Percentiles rank a stretch among this genome's conserved stretches.
phyloP scores from a whole-genome alignment of 495 filamentous ascomycete genomes.

The Polyplosphaeria fusca region DNA sequence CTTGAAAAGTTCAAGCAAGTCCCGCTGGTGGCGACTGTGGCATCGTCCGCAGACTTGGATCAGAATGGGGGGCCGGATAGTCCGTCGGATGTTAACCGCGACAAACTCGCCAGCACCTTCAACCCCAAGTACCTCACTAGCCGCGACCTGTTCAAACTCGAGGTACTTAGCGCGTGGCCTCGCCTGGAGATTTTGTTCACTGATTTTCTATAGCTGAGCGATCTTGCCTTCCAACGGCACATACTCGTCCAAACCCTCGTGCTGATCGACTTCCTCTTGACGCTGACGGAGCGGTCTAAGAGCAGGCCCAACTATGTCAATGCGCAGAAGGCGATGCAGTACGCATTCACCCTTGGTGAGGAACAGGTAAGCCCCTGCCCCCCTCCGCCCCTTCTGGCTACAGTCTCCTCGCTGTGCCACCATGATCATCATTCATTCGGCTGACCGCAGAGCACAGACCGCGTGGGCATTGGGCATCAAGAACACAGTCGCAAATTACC shows the following conservation, averaged over 20 bases:
- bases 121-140: constrained; percentile 98
- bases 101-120: constrained; percentile 59
- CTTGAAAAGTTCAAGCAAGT: constrained; percentile 75
- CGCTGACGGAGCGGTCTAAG: constrained; percentile 78
- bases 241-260: constrained; percentile 93
- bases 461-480: constrained; percentile 78
- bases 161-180: constrained; percentile 52
- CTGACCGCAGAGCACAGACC: constrained; percentile 43
- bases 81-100: constrained; percentile 59
- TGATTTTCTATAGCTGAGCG: constrained; percentile 63
- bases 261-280: constrained; percentile 86
- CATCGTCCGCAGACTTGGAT: constrained; percentile 55
- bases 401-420: constrained; percentile 19
- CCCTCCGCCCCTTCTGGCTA: constrained; percentile 7
- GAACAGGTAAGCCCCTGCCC: constrained; percentile 64
- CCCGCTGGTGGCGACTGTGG: constrained; percentile 70
- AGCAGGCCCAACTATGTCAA: constrained; percentile 67
- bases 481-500: constrained; percentile 68
- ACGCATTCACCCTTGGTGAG: constrained; percentile 68
- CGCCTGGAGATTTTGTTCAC: background rate
- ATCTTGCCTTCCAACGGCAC: constrained; percentile 88
- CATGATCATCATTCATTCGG: constrained; percentile 27
- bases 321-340: constrained; percentile 73
- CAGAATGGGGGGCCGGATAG: constrained; percentile 64
- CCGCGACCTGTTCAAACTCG: constrained; percentile 88